Evolutionary conservation across 1,284 basidiomycete species (phyloP).

Genomic region (Pascua guehoae): DNA sequence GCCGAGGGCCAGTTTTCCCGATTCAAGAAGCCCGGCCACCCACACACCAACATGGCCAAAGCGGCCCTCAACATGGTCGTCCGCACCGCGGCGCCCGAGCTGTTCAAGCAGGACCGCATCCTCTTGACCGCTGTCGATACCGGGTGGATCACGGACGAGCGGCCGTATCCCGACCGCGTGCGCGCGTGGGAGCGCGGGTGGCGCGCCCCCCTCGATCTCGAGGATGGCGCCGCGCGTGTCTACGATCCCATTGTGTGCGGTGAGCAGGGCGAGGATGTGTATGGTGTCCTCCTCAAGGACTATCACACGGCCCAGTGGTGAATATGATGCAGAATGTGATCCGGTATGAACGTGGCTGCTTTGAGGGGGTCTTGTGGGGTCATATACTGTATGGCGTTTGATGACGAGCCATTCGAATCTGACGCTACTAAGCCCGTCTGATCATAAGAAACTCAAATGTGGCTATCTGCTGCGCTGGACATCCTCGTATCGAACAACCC

Average conservation of each 20-base stretch:
- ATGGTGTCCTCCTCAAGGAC: neutral
- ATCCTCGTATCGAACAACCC: too few species aligned
- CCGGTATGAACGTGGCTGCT: too few species aligned
- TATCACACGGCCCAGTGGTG: neutral
- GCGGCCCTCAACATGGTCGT: conserved; percentile 1
- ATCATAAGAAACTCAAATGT: too few species aligned
- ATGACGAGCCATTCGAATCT: too few species aligned
- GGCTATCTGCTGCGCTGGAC: too few species aligned
- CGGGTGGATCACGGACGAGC: conserved; percentile 2
- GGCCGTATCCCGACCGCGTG: neutral
- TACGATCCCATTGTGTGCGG: neutral
- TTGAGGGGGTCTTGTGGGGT: too few species aligned
- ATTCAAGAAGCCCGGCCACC: neutral
- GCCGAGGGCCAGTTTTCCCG: neutral
- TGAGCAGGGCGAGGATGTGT: neutral
- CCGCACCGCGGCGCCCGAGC: neutral
- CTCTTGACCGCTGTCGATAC: neutral
- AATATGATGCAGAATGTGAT: neutral
- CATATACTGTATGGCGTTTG: too few species aligned
- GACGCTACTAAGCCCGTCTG: too few species aligned
- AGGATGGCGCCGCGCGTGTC: neutral
- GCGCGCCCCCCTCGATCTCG: neutral
- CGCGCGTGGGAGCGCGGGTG: neutral
- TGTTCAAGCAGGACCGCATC: neutral
- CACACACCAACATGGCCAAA: conserved; percentile 2